phyloP scores from a whole-genome alignment of 2,329 filamentous ascomycete genomes.

The Tolypocladium amazonense region DNA sequence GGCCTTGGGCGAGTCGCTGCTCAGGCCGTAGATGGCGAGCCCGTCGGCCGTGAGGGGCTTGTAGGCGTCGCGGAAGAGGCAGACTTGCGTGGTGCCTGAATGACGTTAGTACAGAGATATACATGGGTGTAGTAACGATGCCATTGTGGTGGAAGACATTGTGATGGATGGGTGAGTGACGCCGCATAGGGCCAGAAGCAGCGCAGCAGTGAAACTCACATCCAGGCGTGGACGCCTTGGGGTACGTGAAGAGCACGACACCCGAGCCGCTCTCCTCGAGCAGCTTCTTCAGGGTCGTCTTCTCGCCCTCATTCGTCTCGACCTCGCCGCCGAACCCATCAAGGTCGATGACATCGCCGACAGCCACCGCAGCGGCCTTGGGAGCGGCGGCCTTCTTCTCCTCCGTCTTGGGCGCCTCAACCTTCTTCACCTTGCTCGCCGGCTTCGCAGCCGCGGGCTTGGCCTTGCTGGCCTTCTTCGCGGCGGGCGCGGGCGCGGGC shows the following conservation, averaged over 20 bases:
- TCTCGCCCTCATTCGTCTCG: slow-evolving; percentile 73
- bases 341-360: slow-evolving; percentile 45
- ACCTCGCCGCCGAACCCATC: slow-evolving; percentile 60
- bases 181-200: background rate
- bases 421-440: slow-evolving; percentile 20
- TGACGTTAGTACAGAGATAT: background rate
- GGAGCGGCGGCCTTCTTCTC: slow-evolving; percentile 18
- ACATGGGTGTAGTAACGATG: background rate
- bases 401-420: slow-evolving; percentile 10
- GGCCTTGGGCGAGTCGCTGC: slow-evolving; percentile 75
- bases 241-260: slow-evolving; percentile 90
- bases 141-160: background rate
- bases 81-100: slow-evolving; percentile 83
- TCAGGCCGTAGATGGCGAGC: slow-evolving; percentile 82
- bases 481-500: slow-evolving; percentile 31
- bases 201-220: slow-evolving; percentile 50
- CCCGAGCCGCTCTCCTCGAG: slow-evolving; percentile 75
- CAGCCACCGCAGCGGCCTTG: slow-evolving; percentile 30
- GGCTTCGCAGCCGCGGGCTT: slow-evolving; percentile 26
- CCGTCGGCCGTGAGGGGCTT: slow-evolving; percentile 64
- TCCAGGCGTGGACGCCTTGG: slow-evolving; percentile 85
- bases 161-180: slow-evolving; percentile 3
- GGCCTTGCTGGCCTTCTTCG: slow-evolving; percentile 29
- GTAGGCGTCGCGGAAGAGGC: slow-evolving; percentile 84
- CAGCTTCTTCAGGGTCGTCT: slow-evolving; percentile 69